Conservation (phyloP, 805 yeast genomes). For the Candida succiphila region DNA sequence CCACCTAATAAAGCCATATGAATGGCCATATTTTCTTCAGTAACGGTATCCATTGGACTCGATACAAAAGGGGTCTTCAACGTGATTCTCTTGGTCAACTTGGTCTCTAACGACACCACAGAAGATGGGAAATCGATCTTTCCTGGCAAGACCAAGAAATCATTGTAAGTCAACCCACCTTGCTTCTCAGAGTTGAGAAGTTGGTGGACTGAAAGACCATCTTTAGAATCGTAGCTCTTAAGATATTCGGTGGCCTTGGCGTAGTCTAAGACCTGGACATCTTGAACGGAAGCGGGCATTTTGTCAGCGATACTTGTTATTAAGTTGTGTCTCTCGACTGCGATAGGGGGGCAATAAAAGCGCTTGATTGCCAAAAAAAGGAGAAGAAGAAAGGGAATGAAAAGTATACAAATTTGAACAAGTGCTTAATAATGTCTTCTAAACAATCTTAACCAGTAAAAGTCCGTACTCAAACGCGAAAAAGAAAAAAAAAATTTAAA, state of each 20-base stretch:
- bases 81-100: conserved; percentile 83
- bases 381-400: not conserved
- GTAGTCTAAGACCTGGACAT: conserved; percentile 21
- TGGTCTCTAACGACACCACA: conserved; percentile 69
- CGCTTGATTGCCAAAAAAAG: not conserved
- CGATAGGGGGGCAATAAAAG: too few relatives aligned
- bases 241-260: conserved; percentile 62
- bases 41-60: conserved; percentile 99
- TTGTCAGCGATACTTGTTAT: too few relatives aligned
- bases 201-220: conserved; percentile 76
- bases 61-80: conserved; percentile 93
- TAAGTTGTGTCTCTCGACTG: too few relatives aligned
- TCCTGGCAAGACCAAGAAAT: conserved; percentile 91
- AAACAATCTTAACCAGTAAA: too few relatives aligned
- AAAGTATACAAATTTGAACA: not conserved
- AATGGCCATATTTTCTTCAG: conserved; percentile 96
- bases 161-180: conserved; percentile 98
- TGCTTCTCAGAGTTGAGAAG: conserved; percentile 83
- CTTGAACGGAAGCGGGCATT: too few relatives aligned
- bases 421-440: too few relatives aligned
- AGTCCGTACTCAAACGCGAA: too few relatives aligned
- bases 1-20: conserved; percentile 98
- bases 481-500: too few relatives aligned
- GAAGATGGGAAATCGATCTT: conserved; percentile 83
- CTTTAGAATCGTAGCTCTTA: conserved; percentile 55